Evolutionary conservation across 1,284 basidiomycete genomes (phyloP), one percentile per base, ranked within the genome.

Genomic region (Fomitiporia mediterranea): DNA sequence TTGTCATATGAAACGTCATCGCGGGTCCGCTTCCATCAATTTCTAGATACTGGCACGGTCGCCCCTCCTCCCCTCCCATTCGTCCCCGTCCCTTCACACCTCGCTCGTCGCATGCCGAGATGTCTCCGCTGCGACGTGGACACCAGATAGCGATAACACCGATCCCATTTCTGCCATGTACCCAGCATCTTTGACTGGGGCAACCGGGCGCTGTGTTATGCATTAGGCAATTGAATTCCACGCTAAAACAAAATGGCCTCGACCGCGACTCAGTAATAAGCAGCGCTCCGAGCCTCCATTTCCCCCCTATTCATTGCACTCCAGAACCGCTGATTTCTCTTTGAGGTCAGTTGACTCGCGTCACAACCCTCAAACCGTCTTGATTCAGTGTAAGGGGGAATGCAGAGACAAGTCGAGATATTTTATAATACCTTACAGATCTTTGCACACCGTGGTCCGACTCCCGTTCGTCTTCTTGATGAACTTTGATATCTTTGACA

Each of bases 1-100:
- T 30, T 46, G 37, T 51, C 50, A 51, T 51, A 51, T 40, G 50
- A 40, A 51, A 51, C 50, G 50, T 51, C 50, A 51, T 51, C 47
- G 39, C 39, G 19, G 8, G 15, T 40, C 15, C n/a, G 13, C 19
- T 42, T 42, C 15, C 13, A n/a, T 30, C 44, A 46, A 25, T 46
- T 46, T 46, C 44, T 17, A 46, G 44, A 30, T 46, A 11, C 15
- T 39, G 9, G 17, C 48, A 50, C 28, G 28, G 47, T 49, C 47
- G 15, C 27, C 17, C 30, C 15, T 35, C 17, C 32, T 11, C 32
- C 21, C 47, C 28, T 23, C 23, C 21, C 32, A 49, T 49, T 34
- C 47, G 47, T 32, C 21, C 4, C 17, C 28, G 19, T 15, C 9
- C 23, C 40, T 43, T 15, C 40, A 19, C 23, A 43, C 23, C 40